A percentile compares a stretch with the other conserved stretches of the same genome.
Conservation (phyloP, 164 flowering plant genomes). For the Saururus chinensis region DNA sequence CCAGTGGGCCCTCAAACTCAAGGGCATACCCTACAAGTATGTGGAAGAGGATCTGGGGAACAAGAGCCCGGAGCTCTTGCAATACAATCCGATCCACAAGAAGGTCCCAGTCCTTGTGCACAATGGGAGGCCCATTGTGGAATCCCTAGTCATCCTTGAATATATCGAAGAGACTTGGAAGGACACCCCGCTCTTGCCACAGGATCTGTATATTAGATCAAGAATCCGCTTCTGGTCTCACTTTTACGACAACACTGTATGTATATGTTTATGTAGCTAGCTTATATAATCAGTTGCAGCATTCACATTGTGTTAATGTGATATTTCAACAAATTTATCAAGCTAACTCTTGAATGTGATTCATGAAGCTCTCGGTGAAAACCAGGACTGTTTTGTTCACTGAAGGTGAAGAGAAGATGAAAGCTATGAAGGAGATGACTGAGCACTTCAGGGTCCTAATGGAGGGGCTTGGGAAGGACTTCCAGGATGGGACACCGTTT, state of each 20-base stretch:
- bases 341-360: not conserved
- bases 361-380: not conserved
- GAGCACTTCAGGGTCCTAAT: slow-evolving; percentile 18
- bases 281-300: not conserved
- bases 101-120: slow-evolving; percentile 12
- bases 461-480: slow-evolving; percentile 13
- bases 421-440: slow-evolving; percentile 11
- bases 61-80: slow-evolving; percentile 17
- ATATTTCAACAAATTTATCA: not conserved
- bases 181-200: slow-evolving; percentile 10
- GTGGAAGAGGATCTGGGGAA: slow-evolving; percentile 17
- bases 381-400: too few species aligned
- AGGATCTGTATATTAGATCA: slow-evolving; percentile 14
- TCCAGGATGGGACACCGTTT: slow-evolving; percentile 1
- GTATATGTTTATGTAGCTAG: not conserved
- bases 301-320: not conserved
- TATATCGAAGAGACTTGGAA: slow-evolving; percentile 26
- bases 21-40: slow-evolving; percentile 20
- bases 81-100: slow-evolving; percentile 7
- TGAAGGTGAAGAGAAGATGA: slow-evolving; percentile 17
- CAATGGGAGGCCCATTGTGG: slow-evolving; percentile 14
- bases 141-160: slow-evolving; percentile 22
- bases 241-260: slow-evolving; percentile 2
- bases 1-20: slow-evolving; percentile 19
- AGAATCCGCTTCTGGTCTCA: slow-evolving; percentile 19